Evolutionary conservation across 2,329 filamentous ascomycete species (phyloP).

Genomic region (Exophiala alcalophila): DNA sequence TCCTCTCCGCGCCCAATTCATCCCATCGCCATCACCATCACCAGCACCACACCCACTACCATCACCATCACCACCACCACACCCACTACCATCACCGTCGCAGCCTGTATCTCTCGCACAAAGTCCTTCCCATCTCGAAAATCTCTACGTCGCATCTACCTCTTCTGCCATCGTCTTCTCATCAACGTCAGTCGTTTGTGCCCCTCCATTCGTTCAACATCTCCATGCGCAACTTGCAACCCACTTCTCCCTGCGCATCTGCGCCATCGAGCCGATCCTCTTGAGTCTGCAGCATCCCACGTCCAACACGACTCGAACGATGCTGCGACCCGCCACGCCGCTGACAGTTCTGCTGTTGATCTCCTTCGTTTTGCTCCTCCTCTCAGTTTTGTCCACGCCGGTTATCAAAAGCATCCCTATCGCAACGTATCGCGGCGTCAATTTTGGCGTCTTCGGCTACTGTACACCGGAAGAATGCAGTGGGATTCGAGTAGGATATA

Average conservation of each 20-base stretch:
- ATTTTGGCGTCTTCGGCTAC: constrained; percentile 90
- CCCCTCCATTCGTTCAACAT: constrained; percentile 6
- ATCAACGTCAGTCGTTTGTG: background rate
- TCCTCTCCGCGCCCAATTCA: no score
- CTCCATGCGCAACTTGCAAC: constrained; percentile 15
- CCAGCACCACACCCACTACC: no score
- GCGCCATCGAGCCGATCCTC: constrained; percentile 15
- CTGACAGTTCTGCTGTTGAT: constrained; percentile 78
- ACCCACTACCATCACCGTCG: no score
- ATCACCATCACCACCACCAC: no score
- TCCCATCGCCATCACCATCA: no score
- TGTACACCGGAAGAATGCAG: constrained; percentile 68
- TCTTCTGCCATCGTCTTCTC: constrained; percentile 41
- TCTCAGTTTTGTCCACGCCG: constrained; percentile 88
- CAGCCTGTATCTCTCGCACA: background rate
- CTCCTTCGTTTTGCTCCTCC: constrained; percentile 79
- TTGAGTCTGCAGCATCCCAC: constrained; percentile 6
- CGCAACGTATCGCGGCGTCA: constrained; percentile 69
- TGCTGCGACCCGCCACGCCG: constrained; percentile 90
- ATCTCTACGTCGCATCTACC: background rate
- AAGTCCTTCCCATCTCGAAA: constrained; percentile 2
- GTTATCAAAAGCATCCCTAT: constrained; percentile 82
- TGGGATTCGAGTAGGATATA: constrained; percentile 77
- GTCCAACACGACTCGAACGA: constrained; percentile 34
- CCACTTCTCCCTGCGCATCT: constrained; percentile 12